These are phyloP conservation scores for Colletotrichum theobromicola DNA, from an alignment of 2,329 filamentous ascomycete genomes.

Conservation along the genomic window DNA sequence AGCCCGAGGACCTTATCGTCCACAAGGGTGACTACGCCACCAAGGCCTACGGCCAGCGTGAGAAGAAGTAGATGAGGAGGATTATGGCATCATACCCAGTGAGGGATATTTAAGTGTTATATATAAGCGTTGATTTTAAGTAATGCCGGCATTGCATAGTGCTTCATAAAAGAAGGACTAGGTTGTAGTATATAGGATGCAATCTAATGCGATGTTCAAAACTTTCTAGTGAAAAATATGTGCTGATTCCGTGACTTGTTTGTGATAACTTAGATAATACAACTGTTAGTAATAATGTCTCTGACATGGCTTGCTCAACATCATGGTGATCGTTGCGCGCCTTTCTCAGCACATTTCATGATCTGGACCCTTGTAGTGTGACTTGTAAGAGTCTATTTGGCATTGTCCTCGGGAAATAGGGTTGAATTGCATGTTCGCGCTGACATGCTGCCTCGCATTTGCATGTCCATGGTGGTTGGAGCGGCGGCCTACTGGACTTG, in stretches of 20 bases:
- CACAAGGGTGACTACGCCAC: slow-evolving; percentile 91
- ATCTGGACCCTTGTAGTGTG: no score
- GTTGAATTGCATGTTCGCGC: no score
- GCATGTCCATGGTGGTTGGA: no score
- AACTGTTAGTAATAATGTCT: no score
- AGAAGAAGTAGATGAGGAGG: slow-evolving; percentile 44
- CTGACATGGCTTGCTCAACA: no score
- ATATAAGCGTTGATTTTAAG: slow-evolving; percentile 2
- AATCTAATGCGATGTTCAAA: slow-evolving; percentile 5
- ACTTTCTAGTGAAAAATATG: not conserved
- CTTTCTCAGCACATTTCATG: no score
- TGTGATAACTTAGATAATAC: not conserved
- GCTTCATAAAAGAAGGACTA: not conserved
- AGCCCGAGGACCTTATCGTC: slow-evolving; percentile 89
- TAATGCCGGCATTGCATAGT: slow-evolving; percentile 8
- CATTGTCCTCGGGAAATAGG: no score
- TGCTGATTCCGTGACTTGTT: not conserved
- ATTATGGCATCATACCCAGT: not conserved
- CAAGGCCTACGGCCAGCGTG: slow-evolving; percentile 85
- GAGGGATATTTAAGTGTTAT: not conserved
- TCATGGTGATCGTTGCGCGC: no score
- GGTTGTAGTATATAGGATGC: slow-evolving; percentile 16
- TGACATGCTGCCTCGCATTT: no score
- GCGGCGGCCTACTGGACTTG: not conserved
- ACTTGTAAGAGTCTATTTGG: no score